Evolutionary conservation across 768 basidiomycete genomes (phyloP), one percentile per base, ranked within the genome.

Genomic region (Trametes meyenii): DNA sequence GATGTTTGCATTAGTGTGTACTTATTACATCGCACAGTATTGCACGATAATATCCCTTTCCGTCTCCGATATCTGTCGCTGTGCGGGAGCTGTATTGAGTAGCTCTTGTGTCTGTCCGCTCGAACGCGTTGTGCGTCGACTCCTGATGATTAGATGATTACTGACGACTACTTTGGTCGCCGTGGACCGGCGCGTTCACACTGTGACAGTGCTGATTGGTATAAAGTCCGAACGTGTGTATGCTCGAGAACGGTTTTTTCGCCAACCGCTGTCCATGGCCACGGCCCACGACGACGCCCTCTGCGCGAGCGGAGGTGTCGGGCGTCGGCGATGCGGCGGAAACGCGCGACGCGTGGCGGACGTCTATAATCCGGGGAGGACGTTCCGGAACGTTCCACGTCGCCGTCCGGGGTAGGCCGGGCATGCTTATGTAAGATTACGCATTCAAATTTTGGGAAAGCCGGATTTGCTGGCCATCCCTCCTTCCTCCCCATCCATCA

Each of bases 401-500:
- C 44, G 29, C 29, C 29, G 48, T 54, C 43, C 62, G 66, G 62
- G 45, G 50, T 55, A 59, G 43, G 43, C 61, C 61, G 61, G 48
- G 16, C 29, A 35, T 6, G 49, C 55, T 68, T 63, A 68, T 45
- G 39, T 68, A 65, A 68, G 56, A 61, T 62, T 62, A 62, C 62
- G 67, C 61, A 63, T 52, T 67, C 64, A 63, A 68, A 64, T 55
- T 66, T 67, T 55, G 60, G 56, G 58, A 53, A 63, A 48, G 29
- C n/a, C 58, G 59, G 49, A 56, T 48, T 60, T 36, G 57, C 55
- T 57, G 48, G 33, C 58, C 59, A 55, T 66, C 74, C 72, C 78
- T 75, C 72, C 68, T 74, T 78, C 76, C 77, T 61, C 74, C 72
- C 77, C 84, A 48, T 63, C 64, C 78, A 84, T 77, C 77, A 92